Evolutionary conservation across 139 green algal genomes (phyloP), one percentile per base, ranked within the genome.

Genomic region (Trebouxia sp.): DNA sequence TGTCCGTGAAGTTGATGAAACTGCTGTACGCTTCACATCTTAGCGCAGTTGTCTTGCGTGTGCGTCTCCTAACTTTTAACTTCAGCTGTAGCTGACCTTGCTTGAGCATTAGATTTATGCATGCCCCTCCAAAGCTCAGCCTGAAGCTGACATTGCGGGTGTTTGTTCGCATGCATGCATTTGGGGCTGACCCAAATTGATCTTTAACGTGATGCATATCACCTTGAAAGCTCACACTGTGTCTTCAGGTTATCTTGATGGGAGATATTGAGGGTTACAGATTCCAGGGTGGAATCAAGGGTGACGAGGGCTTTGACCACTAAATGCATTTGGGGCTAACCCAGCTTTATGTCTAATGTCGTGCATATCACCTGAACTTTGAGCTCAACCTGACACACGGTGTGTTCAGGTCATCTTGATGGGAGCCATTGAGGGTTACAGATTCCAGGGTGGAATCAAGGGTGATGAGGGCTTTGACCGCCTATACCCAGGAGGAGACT

Each of bases 221-320:
- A n/a, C n/a, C n/a, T n/a, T n/a, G n/a, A n/a, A n/a, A n/a, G n/a
- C n/a, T n/a, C n/a, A n/a, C n/a, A n/a, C n/a, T n/a, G n/a, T n/a
- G n/a, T n/a, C n/a, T n/a, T n/a, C 87, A 94, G 90, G 87, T 97
- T 17, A 82, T 96, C 58, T 88, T 97, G 74, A 96, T 98, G 94
- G 93, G 92, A 38, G 79, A 86, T 48, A 81, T 93, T 80, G 94
- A 98, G 92, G 92, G 88, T 42, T 98, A 95, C 93, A 91, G 93
- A 79, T 88, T 91, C 30, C 94, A 94, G 80, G 93, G 93, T 69
- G 93, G 92, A 75, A 69, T 81, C 78, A 85, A 85, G 37, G 89
- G 80, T 24, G 90, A 88, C 72, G 88, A 94, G 85, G 92, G 89
- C 85, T 90, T 97, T 20, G 94, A 97, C 86, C 22, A 35, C 67